Percentiles rank a stretch among this genome's conserved stretches.
Conservation (phyloP, 805 yeast species). For the Candida odintsovae region DNA sequence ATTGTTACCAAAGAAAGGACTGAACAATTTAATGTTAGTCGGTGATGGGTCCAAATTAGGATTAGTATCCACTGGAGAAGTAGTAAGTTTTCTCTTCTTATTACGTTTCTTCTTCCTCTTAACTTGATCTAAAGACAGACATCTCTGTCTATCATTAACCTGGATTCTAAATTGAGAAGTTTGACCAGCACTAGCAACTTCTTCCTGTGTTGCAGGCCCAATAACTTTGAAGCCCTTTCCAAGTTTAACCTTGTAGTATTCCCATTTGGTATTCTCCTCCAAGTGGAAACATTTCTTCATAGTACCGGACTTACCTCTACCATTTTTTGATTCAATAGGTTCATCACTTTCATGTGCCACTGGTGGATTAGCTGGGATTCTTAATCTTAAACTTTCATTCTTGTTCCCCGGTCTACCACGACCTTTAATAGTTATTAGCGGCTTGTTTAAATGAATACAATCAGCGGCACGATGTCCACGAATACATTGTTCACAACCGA, state of each 20-base stretch:
- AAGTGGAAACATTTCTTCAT: constrained; percentile 13
- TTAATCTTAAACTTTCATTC: constrained; percentile 13
- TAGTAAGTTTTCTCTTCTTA: background rate
- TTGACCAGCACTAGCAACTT: background rate
- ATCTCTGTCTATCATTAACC: background rate
- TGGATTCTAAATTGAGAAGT: background rate
- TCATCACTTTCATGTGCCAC: constrained; percentile 7
- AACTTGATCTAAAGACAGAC: background rate
- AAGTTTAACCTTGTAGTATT: constrained; percentile 7
- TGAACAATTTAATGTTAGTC: background rate
- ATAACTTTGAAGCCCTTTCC: constrained; percentile 12
- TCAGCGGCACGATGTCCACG: constrained; percentile 89
- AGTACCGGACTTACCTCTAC: constrained; percentile 4
- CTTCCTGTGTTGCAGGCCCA: constrained; percentile 5
- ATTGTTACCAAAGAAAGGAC: background rate
- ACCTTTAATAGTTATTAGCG: constrained; percentile 80
- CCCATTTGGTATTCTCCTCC: constrained; percentile 9
- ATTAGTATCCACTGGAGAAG: background rate
- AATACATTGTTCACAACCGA: constrained; percentile 82
- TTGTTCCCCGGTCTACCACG: constrained; percentile 74
- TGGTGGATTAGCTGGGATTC: constrained; percentile 9
- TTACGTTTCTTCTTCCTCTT: background rate
- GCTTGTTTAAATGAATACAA: constrained; percentile 76
- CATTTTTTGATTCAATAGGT: constrained; percentile 14
- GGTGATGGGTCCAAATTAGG: background rate